Evolutionary conservation across 495 filamentous ascomycete genomes (phyloP), one percentile per base, ranked within the genome.

Genomic region (Daldinia grandis): DNA sequence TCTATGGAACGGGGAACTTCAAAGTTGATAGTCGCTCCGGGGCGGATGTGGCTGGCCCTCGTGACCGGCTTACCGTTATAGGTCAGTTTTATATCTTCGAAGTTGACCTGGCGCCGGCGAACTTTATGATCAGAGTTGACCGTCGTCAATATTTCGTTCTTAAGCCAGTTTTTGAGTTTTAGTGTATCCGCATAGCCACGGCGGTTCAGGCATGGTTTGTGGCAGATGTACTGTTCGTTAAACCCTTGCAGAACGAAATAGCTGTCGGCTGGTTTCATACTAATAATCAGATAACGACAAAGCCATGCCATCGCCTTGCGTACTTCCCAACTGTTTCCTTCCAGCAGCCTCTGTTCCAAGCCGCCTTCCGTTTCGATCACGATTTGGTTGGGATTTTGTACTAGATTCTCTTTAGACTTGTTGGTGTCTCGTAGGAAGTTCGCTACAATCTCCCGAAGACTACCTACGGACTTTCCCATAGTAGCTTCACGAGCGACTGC

Each of bases 261-360:
- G 2, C 54, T 33, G 3, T 51, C 60, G 40, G 31, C 33, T 0
- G 64, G 67, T 35, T 35, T 59, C 30, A 79, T 21, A 37, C 79
- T 72, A 42, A 78, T 55, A 1, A 61, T 38, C n/a, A 81, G 63
- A 65, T 76, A 76, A n/a, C 75, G 72, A 35, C 78, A 80, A 8
- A 78, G 57, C 79, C 79, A 82, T 14, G 53, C 51, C 47, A 57
- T 50, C 44, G 79, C 58, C 37, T 77, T 69, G 9, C 64, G 62
- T 8, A 70, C 62, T 44, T 75, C 71, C 80, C 80, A 82, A 49
- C 55, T 58, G 25, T 76, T 72, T 14, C 80, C 80, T 33, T 79
- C 66, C 8, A 82, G 33, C 3, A 65, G 40, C 4, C 77, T 72
- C 12, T 63, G 64, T n/a, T 71, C 66, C n/a, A 77, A 66, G 2